Percentiles rank a stretch among this genome's conserved stretches.
These are phyloP conservation scores for Sporothrix curviconia DNA, from an alignment of 2,329 filamentous ascomycete genomes.

Conservation along the genomic window DNA sequence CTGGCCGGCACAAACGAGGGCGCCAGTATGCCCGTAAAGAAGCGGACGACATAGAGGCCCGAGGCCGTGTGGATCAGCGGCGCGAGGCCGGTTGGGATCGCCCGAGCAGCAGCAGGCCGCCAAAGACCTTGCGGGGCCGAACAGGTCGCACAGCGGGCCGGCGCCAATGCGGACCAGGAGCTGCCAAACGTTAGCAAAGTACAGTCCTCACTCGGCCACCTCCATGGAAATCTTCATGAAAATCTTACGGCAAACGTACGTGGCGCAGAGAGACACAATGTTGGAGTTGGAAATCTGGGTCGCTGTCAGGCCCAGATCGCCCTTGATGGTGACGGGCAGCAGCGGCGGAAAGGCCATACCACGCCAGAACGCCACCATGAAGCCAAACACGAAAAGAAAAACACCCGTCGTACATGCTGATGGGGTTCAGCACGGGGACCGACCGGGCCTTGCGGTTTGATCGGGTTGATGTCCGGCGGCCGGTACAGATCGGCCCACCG, in stretches of 20 bases:
- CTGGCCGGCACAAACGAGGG: conserved; percentile 74
- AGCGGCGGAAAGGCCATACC: conserved; percentile 88
- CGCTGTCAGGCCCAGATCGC: conserved; percentile 65
- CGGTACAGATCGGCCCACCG: conserved; percentile 37
- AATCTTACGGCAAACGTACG: conserved; percentile 35
- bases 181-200: conserved; percentile 29
- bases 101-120: conserved; percentile 69
- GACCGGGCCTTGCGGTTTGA: conserved; percentile 77
- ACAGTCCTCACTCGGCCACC: too few species aligned
- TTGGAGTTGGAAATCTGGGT: conserved; percentile 81
- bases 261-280: conserved; percentile 71
- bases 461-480: conserved; percentile 70
- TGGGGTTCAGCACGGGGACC: conserved; percentile 69
- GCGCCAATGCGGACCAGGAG: conserved; percentile 69
- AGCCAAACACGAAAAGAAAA: conserved; percentile 85
- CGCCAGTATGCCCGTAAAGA: conserved; percentile 75
- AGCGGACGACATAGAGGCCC: conserved; percentile 66
- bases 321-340: conserved; percentile 69
- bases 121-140: conserved; percentile 73
- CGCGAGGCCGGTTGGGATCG: conserved; percentile 75
- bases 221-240: too few species aligned
- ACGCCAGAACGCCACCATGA: conserved; percentile 86
- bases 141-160: conserved; percentile 79
- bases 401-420: conserved; percentile 76
- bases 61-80: conserved; percentile 63